Conservation (phyloP, 768 basidiomycete genomes). For the Pleurotus tuber-regium region DNA sequence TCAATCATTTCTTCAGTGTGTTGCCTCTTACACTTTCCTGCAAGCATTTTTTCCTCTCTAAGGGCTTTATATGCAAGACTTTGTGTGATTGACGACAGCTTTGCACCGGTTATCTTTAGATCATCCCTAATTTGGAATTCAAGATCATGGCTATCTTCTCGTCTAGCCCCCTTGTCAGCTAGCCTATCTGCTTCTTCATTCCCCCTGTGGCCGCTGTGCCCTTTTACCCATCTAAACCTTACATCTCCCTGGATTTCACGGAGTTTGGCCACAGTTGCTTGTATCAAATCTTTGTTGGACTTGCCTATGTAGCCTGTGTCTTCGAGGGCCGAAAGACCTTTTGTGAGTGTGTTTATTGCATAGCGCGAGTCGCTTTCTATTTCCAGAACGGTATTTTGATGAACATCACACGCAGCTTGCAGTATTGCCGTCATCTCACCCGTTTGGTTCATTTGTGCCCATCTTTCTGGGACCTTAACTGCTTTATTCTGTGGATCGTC, state of each 20-base stretch:
- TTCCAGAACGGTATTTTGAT: neutral
- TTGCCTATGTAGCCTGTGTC: constrained; percentile 23
- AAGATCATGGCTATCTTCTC: neutral
- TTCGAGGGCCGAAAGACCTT: constrained; percentile 19
- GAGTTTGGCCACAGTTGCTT: constrained; percentile 8
- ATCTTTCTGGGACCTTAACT: constrained; percentile 10
- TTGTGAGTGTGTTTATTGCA: constrained; percentile 19
- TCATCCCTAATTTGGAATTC: constrained; percentile 1
- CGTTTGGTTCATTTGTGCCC: constrained; percentile 18
- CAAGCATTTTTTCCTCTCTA: neutral
- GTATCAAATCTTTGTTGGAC: constrained; percentile 14
- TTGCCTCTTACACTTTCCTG: neutral
- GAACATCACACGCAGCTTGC: constrained; percentile 5
- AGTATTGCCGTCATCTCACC: constrained; percentile 16
- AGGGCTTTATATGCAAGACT: constrained; percentile 15
- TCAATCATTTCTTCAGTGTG: constrained; percentile 3
- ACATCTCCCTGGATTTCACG: constrained; percentile 14
- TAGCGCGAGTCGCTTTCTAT: constrained; percentile 23
- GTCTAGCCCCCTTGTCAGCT: constrained; percentile 16
- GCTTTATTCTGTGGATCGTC: constrained; percentile 16
- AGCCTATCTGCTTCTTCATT: constrained; percentile 21
- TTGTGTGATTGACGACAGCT: constrained; percentile 17
- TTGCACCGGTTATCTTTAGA: constrained; percentile 12
- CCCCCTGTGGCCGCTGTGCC: constrained; percentile 16
- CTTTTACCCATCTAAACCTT: constrained; percentile 23